Conservation (phyloP, 2,329 filamentous ascomycete genomes). For the Myriosclerotinia duriaeana region DNA sequence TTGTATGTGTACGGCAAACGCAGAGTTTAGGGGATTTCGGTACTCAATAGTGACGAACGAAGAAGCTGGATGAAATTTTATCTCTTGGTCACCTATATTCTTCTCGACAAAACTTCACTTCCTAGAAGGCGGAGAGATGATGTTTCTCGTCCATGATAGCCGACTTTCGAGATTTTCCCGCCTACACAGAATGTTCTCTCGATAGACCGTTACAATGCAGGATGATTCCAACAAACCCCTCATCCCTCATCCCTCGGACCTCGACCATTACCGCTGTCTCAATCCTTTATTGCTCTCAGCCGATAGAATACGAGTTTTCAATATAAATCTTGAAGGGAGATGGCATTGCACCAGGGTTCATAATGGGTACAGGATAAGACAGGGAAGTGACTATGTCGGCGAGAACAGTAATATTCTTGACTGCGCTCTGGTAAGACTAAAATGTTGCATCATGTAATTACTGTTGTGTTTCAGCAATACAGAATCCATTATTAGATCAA, state of each 20-base stretch:
- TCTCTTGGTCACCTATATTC: not conserved
- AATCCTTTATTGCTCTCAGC: not conserved
- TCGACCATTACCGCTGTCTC: not conserved
- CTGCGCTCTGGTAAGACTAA: not conserved
- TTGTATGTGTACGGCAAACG: not conserved
- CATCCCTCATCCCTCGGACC: constrained; percentile 7
- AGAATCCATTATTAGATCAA: not conserved
- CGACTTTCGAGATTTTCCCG: not conserved
- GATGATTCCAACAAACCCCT: not conserved
- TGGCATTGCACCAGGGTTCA: not conserved
- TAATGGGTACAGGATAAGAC: not conserved
- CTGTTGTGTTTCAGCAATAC: not conserved
- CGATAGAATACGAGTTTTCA: not conserved
- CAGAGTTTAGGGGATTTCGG: not conserved
- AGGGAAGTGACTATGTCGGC: not conserved
- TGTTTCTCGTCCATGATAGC: no score
- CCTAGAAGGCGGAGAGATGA: not conserved
- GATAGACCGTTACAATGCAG: not conserved
- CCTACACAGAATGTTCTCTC: not conserved
- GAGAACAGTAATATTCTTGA: not conserved
- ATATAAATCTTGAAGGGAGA: not conserved
- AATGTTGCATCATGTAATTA: not conserved
- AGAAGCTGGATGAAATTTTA: not conserved
- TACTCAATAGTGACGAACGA: not conserved
- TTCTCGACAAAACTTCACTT: not conserved